Conservation (phyloP, 805 yeast genomes). For the Lachancea lanzarotensis region DNA sequence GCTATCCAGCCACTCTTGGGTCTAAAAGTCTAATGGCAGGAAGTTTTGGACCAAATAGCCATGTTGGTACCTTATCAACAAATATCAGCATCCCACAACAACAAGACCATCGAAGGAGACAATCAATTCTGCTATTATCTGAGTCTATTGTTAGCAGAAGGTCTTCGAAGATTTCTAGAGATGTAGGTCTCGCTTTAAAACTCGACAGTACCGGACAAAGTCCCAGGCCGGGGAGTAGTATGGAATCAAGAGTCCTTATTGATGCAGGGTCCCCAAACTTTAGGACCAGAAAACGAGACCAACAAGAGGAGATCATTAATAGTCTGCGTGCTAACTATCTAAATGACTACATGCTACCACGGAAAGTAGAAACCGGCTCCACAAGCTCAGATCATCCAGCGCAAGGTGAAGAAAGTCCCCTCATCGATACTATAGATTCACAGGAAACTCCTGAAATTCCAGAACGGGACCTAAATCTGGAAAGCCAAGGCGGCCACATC, state of each 20-base stretch:
- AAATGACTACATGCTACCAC: slow-evolving; percentile 10
- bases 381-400: not conserved
- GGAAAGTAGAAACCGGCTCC: not conserved
- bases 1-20: not conserved
- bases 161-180: slow-evolving; percentile 5
- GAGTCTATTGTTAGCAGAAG: slow-evolving; percentile 12
- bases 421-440: not conserved
- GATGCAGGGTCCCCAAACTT: slow-evolving; percentile 31
- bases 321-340: slow-evolving; percentile 29
- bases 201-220: not conserved
- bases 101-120: slow-evolving; percentile 13
- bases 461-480: slow-evolving; percentile 14
- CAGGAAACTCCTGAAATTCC: slow-evolving; percentile 8
- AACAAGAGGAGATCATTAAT: slow-evolving; percentile 28
- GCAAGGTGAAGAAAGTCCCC: not conserved
- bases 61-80: slow-evolving; percentile 6
- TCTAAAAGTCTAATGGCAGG: not conserved
- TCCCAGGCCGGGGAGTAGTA: slow-evolving; percentile 13
- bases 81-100: slow-evolving; percentile 10
- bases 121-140: slow-evolving; percentile 15
- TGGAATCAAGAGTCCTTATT: slow-evolving; percentile 23
- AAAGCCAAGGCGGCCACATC: slow-evolving; percentile 34
- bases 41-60: not conserved
- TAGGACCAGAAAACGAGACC: slow-evolving; percentile 18
- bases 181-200: not conserved